Evolutionary conservation across 495 filamentous ascomycete species (phyloP).

Genomic region (Bacidia gigantensis): DNA sequence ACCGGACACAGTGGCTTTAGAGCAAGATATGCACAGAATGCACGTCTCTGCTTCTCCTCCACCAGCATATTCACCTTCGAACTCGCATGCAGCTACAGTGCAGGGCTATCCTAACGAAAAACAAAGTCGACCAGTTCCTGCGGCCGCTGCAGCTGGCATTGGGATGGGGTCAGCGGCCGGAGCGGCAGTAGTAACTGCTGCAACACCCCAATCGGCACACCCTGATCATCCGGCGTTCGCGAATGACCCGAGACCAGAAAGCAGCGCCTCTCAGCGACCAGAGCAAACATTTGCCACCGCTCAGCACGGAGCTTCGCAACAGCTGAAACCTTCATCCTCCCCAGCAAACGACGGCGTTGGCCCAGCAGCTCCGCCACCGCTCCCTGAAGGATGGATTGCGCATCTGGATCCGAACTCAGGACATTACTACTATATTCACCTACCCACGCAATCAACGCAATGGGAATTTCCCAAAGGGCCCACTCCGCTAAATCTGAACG

Average conservation of each 20-base stretch:
- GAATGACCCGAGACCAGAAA: slow-evolving; percentile 50
- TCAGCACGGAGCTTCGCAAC: slow-evolving; percentile 23
- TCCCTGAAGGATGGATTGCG: slow-evolving; percentile 97
- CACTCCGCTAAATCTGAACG: slow-evolving; percentile 65
- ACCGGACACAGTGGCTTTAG: slow-evolving; percentile 48
- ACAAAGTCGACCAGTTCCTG: slow-evolving; percentile 28
- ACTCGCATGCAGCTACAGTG: slow-evolving; percentile 38
- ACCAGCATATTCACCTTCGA: slow-evolving; percentile 71
- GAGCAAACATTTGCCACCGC: slow-evolving; percentile 21
- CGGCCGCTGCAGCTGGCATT: slow-evolving; percentile 22
- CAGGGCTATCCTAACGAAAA: slow-evolving; percentile 74
- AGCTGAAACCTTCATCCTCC: slow-evolving; percentile 35
- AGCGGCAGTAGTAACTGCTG: slow-evolving; percentile 6
- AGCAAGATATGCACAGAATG: slow-evolving; percentile 81
- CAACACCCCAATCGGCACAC: slow-evolving; percentile 29
- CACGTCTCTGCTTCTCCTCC: slow-evolving; percentile 73
- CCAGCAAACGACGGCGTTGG: slow-evolving; percentile 45
- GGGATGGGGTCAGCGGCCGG: slow-evolving; percentile 8
- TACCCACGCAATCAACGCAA: slow-evolving; percentile 89
- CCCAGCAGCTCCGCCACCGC: slow-evolving; percentile 71
- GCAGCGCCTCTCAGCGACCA: slow-evolving; percentile 22
- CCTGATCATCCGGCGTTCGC: slow-evolving; percentile 76
- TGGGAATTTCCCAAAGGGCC: slow-evolving; percentile 97
- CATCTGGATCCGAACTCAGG: slow-evolving; percentile 90
- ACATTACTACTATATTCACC: slow-evolving; percentile 97